These are phyloP conservation scores for Diaporthe australafricana DNA, from an alignment of 2,329 filamentous ascomycete genomes.

Conservation along the genomic window DNA sequence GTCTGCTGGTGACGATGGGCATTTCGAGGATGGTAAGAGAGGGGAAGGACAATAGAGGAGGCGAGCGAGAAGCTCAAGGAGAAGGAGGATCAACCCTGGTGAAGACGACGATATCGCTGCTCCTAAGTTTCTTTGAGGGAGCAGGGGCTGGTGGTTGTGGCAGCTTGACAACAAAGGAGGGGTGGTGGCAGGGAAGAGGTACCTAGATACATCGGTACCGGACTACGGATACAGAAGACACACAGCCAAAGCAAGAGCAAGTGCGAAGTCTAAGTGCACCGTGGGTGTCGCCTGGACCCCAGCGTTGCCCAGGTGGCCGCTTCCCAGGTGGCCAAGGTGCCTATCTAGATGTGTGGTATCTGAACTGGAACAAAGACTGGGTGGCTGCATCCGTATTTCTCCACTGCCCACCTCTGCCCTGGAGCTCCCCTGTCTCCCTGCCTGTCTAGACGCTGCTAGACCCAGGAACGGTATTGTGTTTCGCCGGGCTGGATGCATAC, in stretches of 20 bases:
- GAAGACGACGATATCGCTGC: slow-evolving; percentile 19
- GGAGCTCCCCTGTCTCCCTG: too few species aligned
- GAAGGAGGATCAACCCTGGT: slow-evolving; percentile 21
- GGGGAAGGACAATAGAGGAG: slow-evolving; percentile 6
- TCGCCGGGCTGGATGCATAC: too few species aligned
- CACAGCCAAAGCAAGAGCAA: not conserved
- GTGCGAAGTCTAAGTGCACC: too few species aligned
- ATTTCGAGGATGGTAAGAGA: not conserved
- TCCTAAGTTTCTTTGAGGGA: slow-evolving; percentile 22
- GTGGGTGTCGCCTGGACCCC: too few species aligned
- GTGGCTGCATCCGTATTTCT: not conserved
- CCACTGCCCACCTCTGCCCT: not conserved
- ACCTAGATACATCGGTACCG: not conserved
- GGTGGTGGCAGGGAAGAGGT: slow-evolving; percentile 10
- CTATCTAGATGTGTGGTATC: not conserved
- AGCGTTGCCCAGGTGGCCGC: too few species aligned
- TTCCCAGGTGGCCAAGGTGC: not conserved
- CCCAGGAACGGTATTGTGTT: too few species aligned
- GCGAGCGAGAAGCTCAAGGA: not conserved
- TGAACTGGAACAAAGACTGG: not conserved
- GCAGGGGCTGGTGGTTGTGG: not conserved
- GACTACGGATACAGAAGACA: not conserved
- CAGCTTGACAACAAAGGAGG: slow-evolving; percentile 23
- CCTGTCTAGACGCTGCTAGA: too few species aligned
- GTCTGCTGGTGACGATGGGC: not conserved